These are phyloP conservation scores for Erodium trifolium DNA, from an alignment of 441 rosid genomes.

Conservation along the genomic window DNA sequence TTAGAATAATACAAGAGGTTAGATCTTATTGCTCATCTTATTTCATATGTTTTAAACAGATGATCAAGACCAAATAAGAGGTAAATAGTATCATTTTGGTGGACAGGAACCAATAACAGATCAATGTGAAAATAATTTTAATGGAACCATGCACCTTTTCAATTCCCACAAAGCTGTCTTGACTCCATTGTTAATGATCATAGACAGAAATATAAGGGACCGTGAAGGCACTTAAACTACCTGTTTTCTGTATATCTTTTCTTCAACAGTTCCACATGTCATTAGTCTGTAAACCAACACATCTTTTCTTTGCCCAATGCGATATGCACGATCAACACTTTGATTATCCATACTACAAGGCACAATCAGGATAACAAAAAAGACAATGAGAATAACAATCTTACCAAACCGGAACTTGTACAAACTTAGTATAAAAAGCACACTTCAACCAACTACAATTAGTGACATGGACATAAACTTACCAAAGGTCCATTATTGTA, in stretches of 20 bases:
- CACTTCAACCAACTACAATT: too few relatives aligned
- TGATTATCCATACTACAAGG: constrained; percentile 77
- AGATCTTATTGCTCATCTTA: neutral
- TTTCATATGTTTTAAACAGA: neutral
- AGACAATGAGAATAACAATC: neutral
- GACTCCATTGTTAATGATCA: too few relatives aligned
- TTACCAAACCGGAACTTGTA: neutral
- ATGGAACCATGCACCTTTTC: too few relatives aligned
- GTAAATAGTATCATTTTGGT: neutral
- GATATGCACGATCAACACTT: constrained; percentile 92
- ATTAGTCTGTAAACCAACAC: constrained; percentile 89
- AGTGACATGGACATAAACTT: neutral
- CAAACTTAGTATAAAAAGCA: too few relatives aligned
- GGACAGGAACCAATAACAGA: neutral
- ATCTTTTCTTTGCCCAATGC: constrained; percentile 91
- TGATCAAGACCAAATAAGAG: neutral
- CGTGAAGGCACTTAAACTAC: constrained; percentile 23
- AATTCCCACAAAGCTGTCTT: too few relatives aligned
- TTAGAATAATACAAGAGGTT: neutral
- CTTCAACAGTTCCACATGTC: constrained; percentile 98
- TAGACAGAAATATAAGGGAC: too few relatives aligned
- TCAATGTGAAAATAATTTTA: neutral
- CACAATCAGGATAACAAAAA: constrained; percentile 2
- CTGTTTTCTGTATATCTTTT: constrained; percentile 95
- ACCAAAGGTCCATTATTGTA: neutral